phyloP scores from a whole-genome alignment of 2,329 filamentous ascomycete genomes.

The Fusarium aywerte region DNA sequence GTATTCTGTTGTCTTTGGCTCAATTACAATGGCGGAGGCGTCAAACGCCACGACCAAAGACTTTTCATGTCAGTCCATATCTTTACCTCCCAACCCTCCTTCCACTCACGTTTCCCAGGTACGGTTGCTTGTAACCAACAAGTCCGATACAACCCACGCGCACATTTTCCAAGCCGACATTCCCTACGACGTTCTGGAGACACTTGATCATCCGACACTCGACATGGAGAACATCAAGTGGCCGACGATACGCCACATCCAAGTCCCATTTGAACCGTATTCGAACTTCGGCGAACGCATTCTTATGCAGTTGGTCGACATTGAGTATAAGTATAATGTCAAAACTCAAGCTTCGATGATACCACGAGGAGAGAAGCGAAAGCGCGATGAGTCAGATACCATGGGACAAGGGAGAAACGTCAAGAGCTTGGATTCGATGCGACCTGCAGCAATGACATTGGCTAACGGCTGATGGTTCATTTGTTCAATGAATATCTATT shows the following conservation, averaged over 20 bases:
- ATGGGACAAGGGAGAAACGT: neutral
- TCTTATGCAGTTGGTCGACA: neutral
- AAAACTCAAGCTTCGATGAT: neutral
- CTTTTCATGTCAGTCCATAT: neutral
- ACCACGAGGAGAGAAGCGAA: neutral
- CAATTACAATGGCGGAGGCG: neutral
- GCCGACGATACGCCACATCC: neutral
- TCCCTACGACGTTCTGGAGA: neutral
- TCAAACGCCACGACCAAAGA: neutral
- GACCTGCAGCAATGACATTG: neutral
- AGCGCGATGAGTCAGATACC: neutral
- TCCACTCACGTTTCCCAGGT: slow-evolving; percentile 1
- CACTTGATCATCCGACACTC: neutral
- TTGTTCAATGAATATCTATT: neutral
- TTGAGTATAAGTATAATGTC: neutral
- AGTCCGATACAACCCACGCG: neutral
- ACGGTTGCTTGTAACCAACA: slow-evolving; percentile 1
- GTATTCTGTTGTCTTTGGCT: slow-evolving; percentile 9
- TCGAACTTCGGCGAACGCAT: neutral
- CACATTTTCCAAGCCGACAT: slow-evolving; percentile 9
- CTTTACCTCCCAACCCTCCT: neutral
- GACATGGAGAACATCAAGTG: neutral
- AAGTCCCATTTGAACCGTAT: neutral
- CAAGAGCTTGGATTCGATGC: neutral
- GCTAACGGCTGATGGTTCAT: neutral